These are phyloP conservation scores for Castanea crenata DNA, from an alignment of 306 rosid species.

Conservation along the genomic window DNA sequence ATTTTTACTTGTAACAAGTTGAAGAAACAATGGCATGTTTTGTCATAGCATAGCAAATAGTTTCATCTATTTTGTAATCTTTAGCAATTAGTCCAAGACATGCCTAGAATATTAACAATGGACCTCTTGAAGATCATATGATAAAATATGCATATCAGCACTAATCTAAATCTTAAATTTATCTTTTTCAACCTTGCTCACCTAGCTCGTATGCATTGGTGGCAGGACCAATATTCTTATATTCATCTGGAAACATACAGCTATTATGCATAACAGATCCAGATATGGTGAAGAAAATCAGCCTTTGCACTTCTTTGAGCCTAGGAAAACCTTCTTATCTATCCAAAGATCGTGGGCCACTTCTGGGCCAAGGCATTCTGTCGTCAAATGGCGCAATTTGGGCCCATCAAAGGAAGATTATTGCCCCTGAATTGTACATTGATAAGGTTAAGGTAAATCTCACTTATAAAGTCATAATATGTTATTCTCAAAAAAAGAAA, in stretches of 20 bases:
- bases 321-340: conserved; percentile 37
- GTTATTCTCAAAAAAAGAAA: no score
- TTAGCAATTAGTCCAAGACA: background rate
- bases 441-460: conserved; percentile 40
- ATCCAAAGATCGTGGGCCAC: conserved; percentile 30
- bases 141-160: no score
- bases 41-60: no score
- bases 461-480: no score
- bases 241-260: conserved; percentile 34
- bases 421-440: conserved; percentile 38
- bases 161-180: background rate
- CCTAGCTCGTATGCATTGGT: background rate
- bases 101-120: background rate
- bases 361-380: conserved; percentile 39
- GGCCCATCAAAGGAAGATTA: conserved; percentile 42
- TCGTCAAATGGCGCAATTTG: conserved; percentile 39
- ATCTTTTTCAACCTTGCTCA: background rate
- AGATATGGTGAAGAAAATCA: conserved; percentile 41
- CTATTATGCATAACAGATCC: conserved; percentile 19
- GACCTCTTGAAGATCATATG: conserved; percentile 11
- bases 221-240: conserved; percentile 32
- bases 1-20: no score
- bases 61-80: background rate
- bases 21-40: no score
- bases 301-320: conserved; percentile 22